Conservation (phyloP, 2,329 filamentous ascomycete species). For the Hypoxylon sp. region DNA sequence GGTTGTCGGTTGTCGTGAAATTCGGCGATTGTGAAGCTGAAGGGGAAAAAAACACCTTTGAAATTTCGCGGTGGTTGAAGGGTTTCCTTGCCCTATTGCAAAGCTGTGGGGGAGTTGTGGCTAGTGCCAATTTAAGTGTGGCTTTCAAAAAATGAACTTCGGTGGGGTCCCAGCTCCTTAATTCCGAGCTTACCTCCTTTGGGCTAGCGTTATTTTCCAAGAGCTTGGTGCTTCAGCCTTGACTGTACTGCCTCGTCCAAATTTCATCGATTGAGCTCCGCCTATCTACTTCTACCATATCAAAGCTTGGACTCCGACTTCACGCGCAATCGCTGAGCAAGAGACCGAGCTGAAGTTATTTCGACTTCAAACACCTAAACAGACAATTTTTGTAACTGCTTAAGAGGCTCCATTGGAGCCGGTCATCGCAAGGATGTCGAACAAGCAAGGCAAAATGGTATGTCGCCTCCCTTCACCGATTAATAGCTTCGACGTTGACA, state of each 20-base stretch:
- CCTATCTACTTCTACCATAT: slow-evolving; percentile 51
- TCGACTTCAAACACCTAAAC: slow-evolving; percentile 55
- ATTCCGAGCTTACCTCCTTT: slow-evolving; percentile 14
- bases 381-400: slow-evolving; percentile 63
- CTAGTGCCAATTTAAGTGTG: slow-evolving; percentile 39
- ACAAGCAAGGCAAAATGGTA: slow-evolving; percentile 99
- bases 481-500: slow-evolving; percentile 66
- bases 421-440: slow-evolving; percentile 73
- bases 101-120: slow-evolving; percentile 33
- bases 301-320: slow-evolving; percentile 63
- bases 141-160: slow-evolving; percentile 39
- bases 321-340: slow-evolving; percentile 40
- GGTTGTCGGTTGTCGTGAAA: slow-evolving; percentile 39
- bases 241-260: slow-evolving; percentile 59
- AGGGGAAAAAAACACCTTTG: slow-evolving; percentile 36
- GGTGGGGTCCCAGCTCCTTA: slow-evolving; percentile 47
- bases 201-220: slow-evolving; percentile 27
- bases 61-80: slow-evolving; percentile 46
- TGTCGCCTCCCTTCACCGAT: slow-evolving; percentile 64
- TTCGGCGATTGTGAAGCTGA: slow-evolving; percentile 38
- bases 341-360: slow-evolving; percentile 57
- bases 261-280: slow-evolving; percentile 55
- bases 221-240: slow-evolving; percentile 50
- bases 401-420: slow-evolving; percentile 62
- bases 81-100: slow-evolving; percentile 53